Percentiles rank a stretch among this genome's conserved stretches.
Conservation (phyloP, 352 stramenopile species). For the Lagenidium giganteum region DNA sequence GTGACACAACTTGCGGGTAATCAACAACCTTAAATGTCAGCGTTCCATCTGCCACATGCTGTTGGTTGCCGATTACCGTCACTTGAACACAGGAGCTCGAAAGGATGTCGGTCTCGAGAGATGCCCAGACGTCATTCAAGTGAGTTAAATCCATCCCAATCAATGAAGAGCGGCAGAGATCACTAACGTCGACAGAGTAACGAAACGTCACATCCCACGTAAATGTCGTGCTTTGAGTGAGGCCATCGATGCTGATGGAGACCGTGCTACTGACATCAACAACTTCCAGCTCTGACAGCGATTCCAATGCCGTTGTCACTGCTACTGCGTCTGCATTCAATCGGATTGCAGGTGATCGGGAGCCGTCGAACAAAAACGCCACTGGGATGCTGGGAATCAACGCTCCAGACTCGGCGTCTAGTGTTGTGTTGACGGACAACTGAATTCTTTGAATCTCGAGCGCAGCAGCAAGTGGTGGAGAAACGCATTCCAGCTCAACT, state of each 20-base stretch:
- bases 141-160: too few relatives aligned
- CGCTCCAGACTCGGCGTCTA: too few relatives aligned
- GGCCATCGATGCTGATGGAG: conserved; percentile 15
- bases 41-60: too few relatives aligned
- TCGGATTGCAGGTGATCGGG: conserved; percentile 1
- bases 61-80: conserved; percentile 12
- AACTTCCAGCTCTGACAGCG: conserved; percentile 13
- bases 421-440: too few relatives aligned
- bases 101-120: conserved; percentile 4
- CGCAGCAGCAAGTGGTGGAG: conserved; percentile 13
- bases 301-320: conserved; percentile 9
- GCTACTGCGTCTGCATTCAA: conserved; percentile 7
- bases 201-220: conserved; percentile 31
- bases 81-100: conserved; percentile 1
- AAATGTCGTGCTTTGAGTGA: too few relatives aligned
- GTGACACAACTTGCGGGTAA: too few relatives aligned
- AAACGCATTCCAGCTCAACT: conserved; percentile 8
- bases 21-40: too few relatives aligned
- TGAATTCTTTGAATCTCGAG: conserved; percentile 15
- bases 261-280: conserved; percentile 24
- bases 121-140: too few relatives aligned
- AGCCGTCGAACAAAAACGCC: conserved; percentile 9
- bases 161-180: conserved; percentile 4
- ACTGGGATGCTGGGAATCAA: too few relatives aligned
- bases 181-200: conserved; percentile 21